phyloP scores from a whole-genome alignment of 2,329 filamentous ascomycete genomes.

The Fusarium metavorans region DNA sequence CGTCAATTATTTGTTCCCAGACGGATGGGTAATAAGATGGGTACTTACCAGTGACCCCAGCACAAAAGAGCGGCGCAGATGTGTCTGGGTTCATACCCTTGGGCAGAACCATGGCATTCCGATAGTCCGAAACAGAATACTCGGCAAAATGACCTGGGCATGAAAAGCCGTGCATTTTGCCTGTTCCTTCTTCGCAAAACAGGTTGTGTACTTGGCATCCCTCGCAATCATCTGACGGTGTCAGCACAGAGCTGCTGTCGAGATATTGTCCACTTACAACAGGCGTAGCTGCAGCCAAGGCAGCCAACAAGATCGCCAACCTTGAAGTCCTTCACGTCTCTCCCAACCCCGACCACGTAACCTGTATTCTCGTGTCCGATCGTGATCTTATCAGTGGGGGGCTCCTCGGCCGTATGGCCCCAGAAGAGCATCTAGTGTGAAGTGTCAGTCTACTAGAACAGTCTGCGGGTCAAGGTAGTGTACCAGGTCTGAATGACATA shows the following conservation, averaged over 20 bases:
- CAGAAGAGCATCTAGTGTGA: not conserved
- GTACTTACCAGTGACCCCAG: slow-evolving; percentile 56
- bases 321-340: slow-evolving; percentile 53
- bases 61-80: slow-evolving; percentile 61
- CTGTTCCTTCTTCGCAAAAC: slow-evolving; percentile 52
- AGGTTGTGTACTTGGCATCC: slow-evolving; percentile 59
- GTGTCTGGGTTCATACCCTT: slow-evolving; percentile 40
- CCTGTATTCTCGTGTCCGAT: slow-evolving; percentile 61
- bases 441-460: not conserved
- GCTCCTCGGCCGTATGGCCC: not conserved
- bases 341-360: slow-evolving; percentile 53
- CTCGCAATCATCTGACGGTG: slow-evolving; percentile 30
- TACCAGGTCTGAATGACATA: not conserved
- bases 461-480: not conserved
- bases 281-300: slow-evolving; percentile 59
- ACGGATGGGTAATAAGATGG: not conserved
- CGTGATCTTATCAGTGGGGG: not conserved
- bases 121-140: slow-evolving; percentile 59
- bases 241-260: not conserved
- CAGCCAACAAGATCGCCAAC: slow-evolving; percentile 59
- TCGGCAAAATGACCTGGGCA: slow-evolving; percentile 61
- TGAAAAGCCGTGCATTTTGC: slow-evolving; percentile 56
- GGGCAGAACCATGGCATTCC: slow-evolving; percentile 57
- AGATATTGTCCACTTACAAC: slow-evolving; percentile 22
- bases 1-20: not conserved